Evolutionary conservation across 2,329 filamentous ascomycete genomes (phyloP), one percentile per base, ranked within the genome.

Genomic region (Xylariaceae sp.): DNA sequence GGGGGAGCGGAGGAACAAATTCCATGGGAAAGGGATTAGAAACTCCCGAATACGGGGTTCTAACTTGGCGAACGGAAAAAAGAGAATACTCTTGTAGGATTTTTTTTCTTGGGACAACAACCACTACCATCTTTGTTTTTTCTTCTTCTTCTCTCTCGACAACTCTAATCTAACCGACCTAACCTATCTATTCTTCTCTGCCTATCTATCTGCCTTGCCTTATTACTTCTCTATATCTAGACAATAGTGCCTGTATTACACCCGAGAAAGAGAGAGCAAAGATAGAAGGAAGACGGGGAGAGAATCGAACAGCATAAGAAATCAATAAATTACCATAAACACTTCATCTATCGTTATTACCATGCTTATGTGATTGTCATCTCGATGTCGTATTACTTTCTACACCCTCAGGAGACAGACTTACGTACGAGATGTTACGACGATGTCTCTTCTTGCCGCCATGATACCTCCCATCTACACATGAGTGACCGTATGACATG

Each of bases 1-100:
- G 15, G 44, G n/a, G 44, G n/a, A 47, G 8, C 8, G 17, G 47
- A 17, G 47, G 15, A 23, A 9, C 13, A n/a, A n/a, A 15, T 49
- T 18, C 64, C 64, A 65, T 30, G 60, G 56, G 23, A 30, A 30
- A 30, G 23, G 23, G 23, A 30, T 30, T 30, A 30, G 23, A 30
- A 30, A 30, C 23, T 1, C 2, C 23, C 23, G 23, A 5, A 30
- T 30, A 30, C 23, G 23, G 23, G 23, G 3, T 30, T 30, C 23
- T 30, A 30, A 30, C 23, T 30, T 30, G 23, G 23, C 23, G 23
- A 30, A 30, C 1, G 3, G 23, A 45, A 55, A 49, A 55, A 57
- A 57, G 13, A 47, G n/a, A 9, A 13, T 8, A 42, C 37, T 9
- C 9, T 9, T 9, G 9, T 9, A 42, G 37, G 37, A 13, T 11